Evolutionary conservation across 306 rosid species (phyloP), one percentile per base, ranked within the genome.

Genomic region (Fagus crenata): DNA sequence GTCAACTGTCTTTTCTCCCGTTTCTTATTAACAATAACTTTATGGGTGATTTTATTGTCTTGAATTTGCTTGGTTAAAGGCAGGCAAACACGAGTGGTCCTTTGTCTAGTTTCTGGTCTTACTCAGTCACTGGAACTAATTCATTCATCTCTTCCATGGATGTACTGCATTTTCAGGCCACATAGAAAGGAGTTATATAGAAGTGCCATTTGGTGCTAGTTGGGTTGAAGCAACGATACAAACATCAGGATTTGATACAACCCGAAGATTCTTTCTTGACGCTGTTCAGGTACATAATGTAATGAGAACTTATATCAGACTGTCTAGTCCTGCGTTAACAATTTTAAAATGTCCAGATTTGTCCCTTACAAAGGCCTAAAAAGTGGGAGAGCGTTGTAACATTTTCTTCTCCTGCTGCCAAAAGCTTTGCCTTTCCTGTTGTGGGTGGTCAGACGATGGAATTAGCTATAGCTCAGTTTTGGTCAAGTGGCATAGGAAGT

Each of bases 401-500:
- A 32, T 95, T 89, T 86, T 80, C 97, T 59, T 92, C 97, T 61
- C 93, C 98, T 72, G 80, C 90, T 69, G 69, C 92, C 75, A 90
- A 95, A 82, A 86, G 83, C 84, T 95, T 95, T 86, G 84, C 92
- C 78, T 89, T 95, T 84, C 86, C 79, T 43, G 97, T 95, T 82
- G 91, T 83, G 74, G 97, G 92, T 41, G 97, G 98, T 73, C 98
- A 91, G 71, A 95, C 98, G 41, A 75, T 95, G 90, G 98, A 95
- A 84, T 81, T 95, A 68, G 96, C 85, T 63, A 79, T 95, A 67
- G 82, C 98, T 72, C 98, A 92, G 87, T 89, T 95, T 85, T 95
- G 98, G 98, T 92, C 90, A 56, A 95, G 98, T 70, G 98, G 98
- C 80, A 79, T 88, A 78, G 98, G 97, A 78, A 92, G 98, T 82